Evolutionary conservation across 1,284 basidiomycete genomes (phyloP), one percentile per base, ranked within the genome.

Genomic region (Moesziomyces antarcticus): DNA sequence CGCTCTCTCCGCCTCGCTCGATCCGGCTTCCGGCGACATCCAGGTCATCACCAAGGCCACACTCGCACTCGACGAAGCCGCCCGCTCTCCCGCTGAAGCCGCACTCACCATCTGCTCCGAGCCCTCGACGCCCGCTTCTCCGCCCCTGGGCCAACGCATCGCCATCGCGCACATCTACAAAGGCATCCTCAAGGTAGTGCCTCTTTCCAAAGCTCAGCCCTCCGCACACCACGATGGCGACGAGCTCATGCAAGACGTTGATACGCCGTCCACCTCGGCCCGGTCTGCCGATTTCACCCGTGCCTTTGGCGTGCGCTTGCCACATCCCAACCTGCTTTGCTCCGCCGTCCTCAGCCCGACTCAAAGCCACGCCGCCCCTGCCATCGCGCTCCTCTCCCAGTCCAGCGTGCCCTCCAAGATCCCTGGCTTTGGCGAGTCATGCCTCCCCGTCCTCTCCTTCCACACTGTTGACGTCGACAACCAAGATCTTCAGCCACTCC

Each of bases 371-470:
- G 54, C 56, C 5, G 42, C 54, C 11, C 59, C 72, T 7, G 48
- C 53, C 16, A n/a, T 82, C 3, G 82, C 82, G 4, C 73, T 81
- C 1, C 67, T 83, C 5, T 77, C 78, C 10, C 50, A 79, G 2
- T 82, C 81, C 13, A 80, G 78, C 48, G 56, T 65, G 2, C 71
- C 75, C 1, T 75, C 77, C 10, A 37, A 59, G 25, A 67, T 77
- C 6, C 71, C 75, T 9, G 80, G 81, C 11, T 65, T 81, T 14
- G 81, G 81, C 33, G 55, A 62, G 46, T 77, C 76, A 21, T 77
- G 78, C 50, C 64, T 77, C 20, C 82, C 82, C 2, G 80, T 83
- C 16, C 77, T 83, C 35, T 82, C 82, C 0, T 83, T 80, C 62
- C 77, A 83, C 46, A 45, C 62, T 4, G 49, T 82, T 43, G 56